Evolutionary conservation across 78 protist species (phyloP).

Genomic region (Mastigamoeba balamuthi): DNA sequence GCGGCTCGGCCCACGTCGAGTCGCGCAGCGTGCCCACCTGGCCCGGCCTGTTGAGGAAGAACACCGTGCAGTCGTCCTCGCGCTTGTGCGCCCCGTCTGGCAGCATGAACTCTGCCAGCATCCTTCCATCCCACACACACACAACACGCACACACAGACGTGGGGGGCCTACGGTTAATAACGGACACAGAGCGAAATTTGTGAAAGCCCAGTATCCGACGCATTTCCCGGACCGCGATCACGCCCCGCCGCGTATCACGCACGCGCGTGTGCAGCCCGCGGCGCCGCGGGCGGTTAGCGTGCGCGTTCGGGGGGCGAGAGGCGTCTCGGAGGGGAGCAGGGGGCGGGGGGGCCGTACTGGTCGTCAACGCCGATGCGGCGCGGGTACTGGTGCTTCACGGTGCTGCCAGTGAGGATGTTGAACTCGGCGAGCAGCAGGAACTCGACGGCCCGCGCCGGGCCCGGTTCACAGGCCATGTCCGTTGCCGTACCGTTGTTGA

Average conservation of each 20-base stretch:
- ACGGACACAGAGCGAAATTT: too few species aligned
- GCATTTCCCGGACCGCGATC: too few species aligned
- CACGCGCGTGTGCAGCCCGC: background rate
- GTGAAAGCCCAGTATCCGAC: too few species aligned
- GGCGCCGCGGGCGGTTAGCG: too few species aligned
- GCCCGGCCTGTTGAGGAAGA: constrained; percentile 56
- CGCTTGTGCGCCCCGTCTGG: constrained; percentile 82
- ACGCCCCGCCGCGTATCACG: too few species aligned
- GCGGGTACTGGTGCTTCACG: constrained; percentile 58
- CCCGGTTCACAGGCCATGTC: too few species aligned
- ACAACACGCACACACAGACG: background rate
- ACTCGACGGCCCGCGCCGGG: too few species aligned
- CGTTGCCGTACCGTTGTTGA: too few species aligned
- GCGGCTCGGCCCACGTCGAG: too few species aligned
- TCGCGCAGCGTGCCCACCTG: too few species aligned
- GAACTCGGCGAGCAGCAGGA: constrained; percentile 68
- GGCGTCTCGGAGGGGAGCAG: background rate
- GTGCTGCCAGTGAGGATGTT: constrained; percentile 61
- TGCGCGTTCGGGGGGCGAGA: too few species aligned
- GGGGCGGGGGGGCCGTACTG: background rate
- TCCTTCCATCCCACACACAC: background rate
- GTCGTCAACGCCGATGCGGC: constrained; percentile 30
- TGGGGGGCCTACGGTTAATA: background rate
- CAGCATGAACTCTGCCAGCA: constrained; percentile 74
- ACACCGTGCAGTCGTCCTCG: constrained; percentile 71